phyloP scores from a whole-genome alignment of 148 eudicot genomes.

The Fagopyrum esculentum region DNA sequence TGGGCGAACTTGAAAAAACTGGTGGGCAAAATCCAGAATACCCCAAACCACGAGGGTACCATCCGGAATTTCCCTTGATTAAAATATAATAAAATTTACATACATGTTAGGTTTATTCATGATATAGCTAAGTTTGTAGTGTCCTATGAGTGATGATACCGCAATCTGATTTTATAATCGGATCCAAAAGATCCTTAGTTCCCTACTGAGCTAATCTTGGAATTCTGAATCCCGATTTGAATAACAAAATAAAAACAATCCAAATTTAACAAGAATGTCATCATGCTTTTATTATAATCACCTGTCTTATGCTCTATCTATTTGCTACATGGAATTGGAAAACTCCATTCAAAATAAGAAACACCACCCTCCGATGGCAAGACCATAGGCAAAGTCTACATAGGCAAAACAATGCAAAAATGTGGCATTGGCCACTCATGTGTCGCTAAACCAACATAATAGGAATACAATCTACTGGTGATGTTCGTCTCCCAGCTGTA shows the following conservation, averaged over 20 bases:
- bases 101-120: too few relatives aligned
- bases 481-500: neutral
- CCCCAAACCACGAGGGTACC: too few relatives aligned
- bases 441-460: neutral
- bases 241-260: neutral
- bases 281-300: slow-evolving; percentile 5
- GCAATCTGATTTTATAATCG: too few relatives aligned
- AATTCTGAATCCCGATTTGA: too few relatives aligned
- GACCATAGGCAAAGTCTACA: neutral
- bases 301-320: neutral
- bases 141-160: too few relatives aligned
- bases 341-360: neutral
- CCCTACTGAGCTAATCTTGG: too few relatives aligned
- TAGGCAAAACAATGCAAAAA: slow-evolving; percentile 3
- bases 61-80: too few relatives aligned
- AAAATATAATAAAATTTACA: too few relatives aligned
- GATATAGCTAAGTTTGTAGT: too few relatives aligned
- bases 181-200: too few relatives aligned
- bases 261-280: neutral
- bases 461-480: neutral
- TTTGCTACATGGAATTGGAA: slow-evolving; percentile 1
- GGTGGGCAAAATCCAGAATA: too few relatives aligned
- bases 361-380: slow-evolving; percentile 10
- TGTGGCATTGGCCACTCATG: neutral
- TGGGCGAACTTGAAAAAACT: too few relatives aligned